These are phyloP conservation scores for Candida dajiaensis DNA, from an alignment of 805 yeast species.

Conservation along the genomic window DNA sequence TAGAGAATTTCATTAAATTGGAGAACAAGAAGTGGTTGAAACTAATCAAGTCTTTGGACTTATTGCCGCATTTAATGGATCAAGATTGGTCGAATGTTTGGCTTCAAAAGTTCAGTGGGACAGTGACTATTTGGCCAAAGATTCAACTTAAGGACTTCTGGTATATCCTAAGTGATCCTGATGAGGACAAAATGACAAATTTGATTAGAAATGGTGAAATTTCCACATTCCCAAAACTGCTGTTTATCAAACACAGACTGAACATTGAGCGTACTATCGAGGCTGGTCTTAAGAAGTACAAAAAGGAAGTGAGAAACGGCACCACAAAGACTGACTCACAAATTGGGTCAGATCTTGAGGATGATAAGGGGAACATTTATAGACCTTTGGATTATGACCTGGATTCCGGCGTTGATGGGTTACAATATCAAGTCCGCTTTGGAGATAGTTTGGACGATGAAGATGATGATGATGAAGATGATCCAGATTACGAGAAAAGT, in stretches of 20 bases:
- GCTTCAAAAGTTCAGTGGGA: conserved; percentile 68
- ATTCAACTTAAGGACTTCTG: conserved; percentile 52
- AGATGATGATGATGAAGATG: neutral
- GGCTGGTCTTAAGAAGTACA: conserved; percentile 35
- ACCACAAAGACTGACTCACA: neutral
- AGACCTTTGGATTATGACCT: conserved; percentile 1
- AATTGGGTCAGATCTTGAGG: conserved; percentile 12
- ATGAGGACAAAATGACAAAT: conserved; percentile 45
- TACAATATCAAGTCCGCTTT: conserved; percentile 10
- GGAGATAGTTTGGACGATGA: conserved; percentile 5
- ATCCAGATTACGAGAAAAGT: neutral
- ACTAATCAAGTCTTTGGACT: conserved; percentile 55
- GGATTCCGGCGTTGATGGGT: neutral
- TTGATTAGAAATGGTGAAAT: conserved; percentile 59
- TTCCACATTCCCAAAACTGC: conserved; percentile 58
- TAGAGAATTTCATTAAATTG: conserved; percentile 63
- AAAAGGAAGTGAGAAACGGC: conserved; percentile 2
- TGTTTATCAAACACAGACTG: conserved; percentile 59
- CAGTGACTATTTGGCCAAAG: conserved; percentile 74
- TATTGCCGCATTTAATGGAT: conserved; percentile 61
- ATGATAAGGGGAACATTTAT: neutral
- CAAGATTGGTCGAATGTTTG: conserved; percentile 80
- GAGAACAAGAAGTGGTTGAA: conserved; percentile 77
- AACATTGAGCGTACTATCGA: conserved; percentile 61
- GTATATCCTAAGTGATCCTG: conserved; percentile 65